phyloP scores from a whole-genome alignment of 2,329 filamentous ascomycete species.

The Fusarium metavorans region DNA sequence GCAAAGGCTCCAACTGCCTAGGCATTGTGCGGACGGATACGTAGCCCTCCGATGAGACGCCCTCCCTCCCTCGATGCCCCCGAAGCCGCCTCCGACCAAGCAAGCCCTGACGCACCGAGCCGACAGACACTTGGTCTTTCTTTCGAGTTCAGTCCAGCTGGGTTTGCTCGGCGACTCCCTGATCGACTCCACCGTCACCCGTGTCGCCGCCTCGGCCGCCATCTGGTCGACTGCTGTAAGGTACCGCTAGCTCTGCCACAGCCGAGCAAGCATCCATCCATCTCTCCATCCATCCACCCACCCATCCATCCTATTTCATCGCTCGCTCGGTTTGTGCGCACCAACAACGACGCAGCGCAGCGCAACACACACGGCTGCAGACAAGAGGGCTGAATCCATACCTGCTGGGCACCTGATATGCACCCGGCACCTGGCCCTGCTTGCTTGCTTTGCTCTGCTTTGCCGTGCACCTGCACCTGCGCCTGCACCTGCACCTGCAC shows the following conservation, averaged over 20 bases:
- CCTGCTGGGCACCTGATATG: background rate
- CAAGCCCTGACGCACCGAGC: slow-evolving; percentile 9
- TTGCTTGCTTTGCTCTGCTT: slow-evolving; percentile 6
- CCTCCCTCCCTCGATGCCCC: background rate
- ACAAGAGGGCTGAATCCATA: background rate
- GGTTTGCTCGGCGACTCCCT: slow-evolving; percentile 25
- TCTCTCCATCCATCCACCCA: background rate
- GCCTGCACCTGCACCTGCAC: slow-evolving; percentile 11
- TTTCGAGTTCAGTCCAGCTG: slow-evolving; percentile 22
- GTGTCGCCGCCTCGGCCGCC: slow-evolving; percentile 30
- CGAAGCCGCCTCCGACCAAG: background rate
- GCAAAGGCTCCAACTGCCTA: background rate
- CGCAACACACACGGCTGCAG: background rate
- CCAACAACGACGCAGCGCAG: background rate
- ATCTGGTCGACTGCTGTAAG: slow-evolving; percentile 36
- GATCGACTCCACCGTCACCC: slow-evolving; percentile 27
- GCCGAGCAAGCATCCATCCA: slow-evolving; percentile 4
- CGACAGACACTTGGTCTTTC: background rate
- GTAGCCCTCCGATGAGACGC: background rate
- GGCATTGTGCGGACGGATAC: slow-evolving; percentile 3
- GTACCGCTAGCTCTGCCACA: slow-evolving; percentile 31
- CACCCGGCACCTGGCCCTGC: background rate
- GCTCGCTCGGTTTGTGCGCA: background rate
- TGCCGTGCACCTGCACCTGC: slow-evolving; percentile 2
- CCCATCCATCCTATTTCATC: background rate